These are phyloP conservation scores for Naganishia liquefaciens DNA, from an alignment of 1,284 basidiomycete genomes.

Conservation along the genomic window DNA sequence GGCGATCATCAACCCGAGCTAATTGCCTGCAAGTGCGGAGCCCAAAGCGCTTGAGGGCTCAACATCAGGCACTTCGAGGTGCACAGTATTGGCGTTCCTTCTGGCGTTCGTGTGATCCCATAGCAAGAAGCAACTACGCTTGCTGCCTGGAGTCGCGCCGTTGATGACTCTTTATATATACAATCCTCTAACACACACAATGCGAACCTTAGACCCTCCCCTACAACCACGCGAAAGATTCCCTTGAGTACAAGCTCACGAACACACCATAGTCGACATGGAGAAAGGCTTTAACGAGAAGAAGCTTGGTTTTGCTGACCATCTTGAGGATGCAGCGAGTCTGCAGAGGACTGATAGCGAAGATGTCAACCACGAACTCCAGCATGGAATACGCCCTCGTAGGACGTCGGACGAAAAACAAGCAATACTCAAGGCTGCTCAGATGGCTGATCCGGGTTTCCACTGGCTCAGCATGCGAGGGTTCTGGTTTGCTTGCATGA, in stretches of 20 bases:
- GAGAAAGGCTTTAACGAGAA: constrained; percentile 3
- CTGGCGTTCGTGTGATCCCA: too few species aligned
- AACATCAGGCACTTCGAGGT: too few species aligned
- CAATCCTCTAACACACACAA: too few species aligned
- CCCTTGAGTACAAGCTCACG: neutral
- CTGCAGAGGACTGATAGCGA: constrained; percentile 10
- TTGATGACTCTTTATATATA: too few species aligned
- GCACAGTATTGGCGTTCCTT: too few species aligned
- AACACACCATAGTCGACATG: neutral
- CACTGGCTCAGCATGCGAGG: constrained; percentile 53
- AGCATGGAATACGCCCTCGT: neutral
- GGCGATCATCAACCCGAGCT: too few species aligned
- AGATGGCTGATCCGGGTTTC: constrained; percentile 60
- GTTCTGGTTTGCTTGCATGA: constrained; percentile 54
- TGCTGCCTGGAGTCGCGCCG: too few species aligned
- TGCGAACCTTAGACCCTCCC: too few species aligned
- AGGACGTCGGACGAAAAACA: constrained; percentile 28
- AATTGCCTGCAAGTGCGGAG: too few species aligned
- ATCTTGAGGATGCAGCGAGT: constrained; percentile 4
- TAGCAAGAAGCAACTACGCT: too few species aligned
- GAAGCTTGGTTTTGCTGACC: constrained; percentile 11
- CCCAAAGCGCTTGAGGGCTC: too few species aligned
- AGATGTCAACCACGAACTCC: constrained; percentile 11
- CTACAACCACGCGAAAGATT: too few species aligned
- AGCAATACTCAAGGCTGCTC: constrained; percentile 56